phyloP scores from a whole-genome alignment of 2,329 filamentous ascomycete species.

The Colletotrichum zoysiae region DNA sequence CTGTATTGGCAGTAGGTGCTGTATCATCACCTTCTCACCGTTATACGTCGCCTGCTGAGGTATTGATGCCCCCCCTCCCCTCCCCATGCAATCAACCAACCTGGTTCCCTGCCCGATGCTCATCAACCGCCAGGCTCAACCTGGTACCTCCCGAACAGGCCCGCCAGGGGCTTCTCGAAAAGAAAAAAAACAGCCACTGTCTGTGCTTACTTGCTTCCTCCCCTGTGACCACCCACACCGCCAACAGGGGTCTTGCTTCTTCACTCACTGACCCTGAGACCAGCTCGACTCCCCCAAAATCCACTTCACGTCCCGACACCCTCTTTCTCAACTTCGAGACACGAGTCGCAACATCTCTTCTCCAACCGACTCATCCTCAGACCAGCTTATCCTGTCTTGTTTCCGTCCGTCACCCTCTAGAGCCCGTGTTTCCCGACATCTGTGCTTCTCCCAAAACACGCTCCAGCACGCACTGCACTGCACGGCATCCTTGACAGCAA shows the following conservation, averaged over 20 bases:
- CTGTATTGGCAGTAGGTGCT: background rate
- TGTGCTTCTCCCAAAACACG: slow-evolving; percentile 40
- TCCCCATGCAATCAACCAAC: slow-evolving; percentile 6
- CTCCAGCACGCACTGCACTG: slow-evolving; percentile 29
- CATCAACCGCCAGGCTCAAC: slow-evolving; percentile 40
- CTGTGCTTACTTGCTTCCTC: slow-evolving; percentile 35
- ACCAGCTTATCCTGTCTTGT: slow-evolving; percentile 39
- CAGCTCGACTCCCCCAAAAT: slow-evolving; percentile 34
- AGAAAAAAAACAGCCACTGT: slow-evolving; percentile 35
- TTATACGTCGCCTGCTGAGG: slow-evolving; percentile 7
- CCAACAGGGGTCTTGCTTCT: slow-evolving; percentile 31
- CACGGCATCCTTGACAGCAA: slow-evolving; percentile 34
- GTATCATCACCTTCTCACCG: slow-evolving; percentile 6
- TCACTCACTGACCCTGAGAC: slow-evolving; percentile 33
- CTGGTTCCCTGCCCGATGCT: slow-evolving; percentile 36
- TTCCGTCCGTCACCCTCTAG: slow-evolving; percentile 24
- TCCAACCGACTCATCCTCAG: slow-evolving; percentile 37
- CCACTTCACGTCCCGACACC: slow-evolving; percentile 36
- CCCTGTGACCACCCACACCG: slow-evolving; percentile 40
- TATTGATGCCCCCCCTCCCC: background rate
- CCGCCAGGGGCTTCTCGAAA: slow-evolving; percentile 37
- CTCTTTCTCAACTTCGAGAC: slow-evolving; percentile 41
- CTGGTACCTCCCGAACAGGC: slow-evolving; percentile 37
- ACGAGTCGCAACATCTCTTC: slow-evolving; percentile 38
- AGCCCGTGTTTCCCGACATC: slow-evolving; percentile 31